Evolutionary conservation across 192 early-diverging fungal genomes (phyloP), one percentile per base, ranked within the genome.

Genomic region (Rhizophagus clarus): DNA sequence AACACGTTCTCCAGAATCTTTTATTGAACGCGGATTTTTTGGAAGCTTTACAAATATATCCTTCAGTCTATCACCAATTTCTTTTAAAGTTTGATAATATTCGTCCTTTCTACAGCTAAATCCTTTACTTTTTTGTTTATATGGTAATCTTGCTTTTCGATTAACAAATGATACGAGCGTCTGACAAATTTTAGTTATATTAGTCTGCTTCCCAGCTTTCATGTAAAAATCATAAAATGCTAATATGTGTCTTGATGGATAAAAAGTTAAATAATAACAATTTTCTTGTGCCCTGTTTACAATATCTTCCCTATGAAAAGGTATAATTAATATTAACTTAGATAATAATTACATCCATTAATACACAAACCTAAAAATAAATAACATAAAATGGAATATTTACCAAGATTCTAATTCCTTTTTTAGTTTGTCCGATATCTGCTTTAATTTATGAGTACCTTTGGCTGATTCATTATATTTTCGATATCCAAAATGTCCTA

Each of bases 401-500:
- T 11, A 75, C 40, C 45, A 49, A 28, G 17, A 0, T n/a, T 26
- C 32, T 15, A 81, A 56, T 6, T 81, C 80, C 15, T 69, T 12
- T 71, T 67, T 69, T 24, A 81, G 31, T 42, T 10, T 78, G 2
- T 56, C 26, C 17, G 34, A 14, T 22, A 81, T 61, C 12, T 60
- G 26, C 2, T 26, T 24, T 66, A 77, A 69, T 42, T 69, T n/a
- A 20, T 75, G 20, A 0, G 5, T 24, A 3, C 29, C 29, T n/a
- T 4, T 24, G 20, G 26, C 66, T 8, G 10, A 26, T 40, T 51
- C 63, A 26, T 75, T 31, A 77, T 56, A 81, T 51, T 66, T 26
- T 28, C 76, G 61, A 77, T 77, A 81, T 24, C 26, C 61, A 77
- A 81, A 81, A 61, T 81, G 80, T 8, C 80, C 80, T 15, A 77